phyloP scores from a whole-genome alignment of 2,329 filamentous ascomycete genomes.

The Alternaria longipes region DNA sequence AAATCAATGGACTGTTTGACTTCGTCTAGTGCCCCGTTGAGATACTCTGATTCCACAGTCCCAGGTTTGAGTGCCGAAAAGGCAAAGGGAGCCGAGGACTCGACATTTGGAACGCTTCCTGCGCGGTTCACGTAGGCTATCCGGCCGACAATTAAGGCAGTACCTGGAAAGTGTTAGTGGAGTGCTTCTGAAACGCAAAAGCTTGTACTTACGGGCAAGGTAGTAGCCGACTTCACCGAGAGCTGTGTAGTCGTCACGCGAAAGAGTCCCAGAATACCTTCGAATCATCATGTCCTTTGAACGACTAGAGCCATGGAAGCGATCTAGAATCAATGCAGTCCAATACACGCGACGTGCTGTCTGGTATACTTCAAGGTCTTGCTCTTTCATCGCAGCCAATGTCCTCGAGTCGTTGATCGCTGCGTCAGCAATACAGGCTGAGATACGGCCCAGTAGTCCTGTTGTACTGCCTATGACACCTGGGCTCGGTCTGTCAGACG shows the following conservation, averaged over 20 bases:
- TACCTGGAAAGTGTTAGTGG: constrained; percentile 31
- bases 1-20: constrained; percentile 46
- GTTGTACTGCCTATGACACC: constrained; percentile 38
- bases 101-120: constrained; percentile 42
- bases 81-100: constrained; percentile 41
- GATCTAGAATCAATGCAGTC: constrained; percentile 50
- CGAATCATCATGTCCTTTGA: constrained; percentile 47
- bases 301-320: constrained; percentile 48
- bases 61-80: constrained; percentile 36
- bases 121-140: constrained; percentile 41
- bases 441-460: constrained; percentile 43
- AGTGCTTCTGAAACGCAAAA: background rate
- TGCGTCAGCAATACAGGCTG: constrained; percentile 42
- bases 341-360: constrained; percentile 49
- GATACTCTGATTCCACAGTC: constrained; percentile 39
- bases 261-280: constrained; percentile 40
- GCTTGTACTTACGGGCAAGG: constrained; percentile 45
- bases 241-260: constrained; percentile 43
- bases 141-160: constrained; percentile 44
- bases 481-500: constrained; percentile 45
- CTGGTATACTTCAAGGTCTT: constrained; percentile 42
- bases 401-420: constrained; percentile 45
- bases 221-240: constrained; percentile 48
- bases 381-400: constrained; percentile 37
- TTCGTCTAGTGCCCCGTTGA: constrained; percentile 42